Base-by-base conservation (phyloP, 148 eudicot species). In the Bassia scoparia region DNA sequence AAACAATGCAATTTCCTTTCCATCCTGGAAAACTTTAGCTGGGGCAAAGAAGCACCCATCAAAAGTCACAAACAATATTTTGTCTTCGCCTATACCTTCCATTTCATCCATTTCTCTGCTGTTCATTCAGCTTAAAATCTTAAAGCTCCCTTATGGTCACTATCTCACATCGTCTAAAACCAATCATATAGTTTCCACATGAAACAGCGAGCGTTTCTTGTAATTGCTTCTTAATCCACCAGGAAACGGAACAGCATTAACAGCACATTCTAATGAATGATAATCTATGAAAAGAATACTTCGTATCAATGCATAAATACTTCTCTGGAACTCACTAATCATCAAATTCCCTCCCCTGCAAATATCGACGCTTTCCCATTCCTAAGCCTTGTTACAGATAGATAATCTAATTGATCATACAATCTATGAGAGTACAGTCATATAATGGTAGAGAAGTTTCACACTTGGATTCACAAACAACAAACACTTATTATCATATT, bases 271-370 rank as follows among this genome's bases (percentile, higher is more conserved):
- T 17, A 26, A n/a, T n/a, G 27, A 14, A 3, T 53, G 33, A 55
- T 55, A 26, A 41, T 21, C 30, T 63, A 66, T 54, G 16, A 21
- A 34, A 59, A 41, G 54, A 18, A 63, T 55, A 64, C 77, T 74
- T 66, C 56, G 6, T 46, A 67, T 74, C 77, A 66, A 74, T 54
- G 71, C 71, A 38, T 52, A 74, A 55, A 67, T 8, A 11, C 21
- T 53, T 20, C 77, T 8, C n/a, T 43, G 38, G 38, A 66, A 38
- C 29, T 65, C 33, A 74, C 71, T 48, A 74, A 56, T 74, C 77
- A 38, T 74, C 77, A 15, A 24, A 66, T 33, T 61, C 48, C 71
- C 21, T 74, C 2, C 15, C 46, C 8, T 21, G 46, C 8, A 2
- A 16, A 26, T 26, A 4, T 3, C 14, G 27, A 23, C 17, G 2